These are phyloP conservation scores for Alternaria atra DNA, from an alignment of 2,329 filamentous ascomycete species.

Conservation along the genomic window DNA sequence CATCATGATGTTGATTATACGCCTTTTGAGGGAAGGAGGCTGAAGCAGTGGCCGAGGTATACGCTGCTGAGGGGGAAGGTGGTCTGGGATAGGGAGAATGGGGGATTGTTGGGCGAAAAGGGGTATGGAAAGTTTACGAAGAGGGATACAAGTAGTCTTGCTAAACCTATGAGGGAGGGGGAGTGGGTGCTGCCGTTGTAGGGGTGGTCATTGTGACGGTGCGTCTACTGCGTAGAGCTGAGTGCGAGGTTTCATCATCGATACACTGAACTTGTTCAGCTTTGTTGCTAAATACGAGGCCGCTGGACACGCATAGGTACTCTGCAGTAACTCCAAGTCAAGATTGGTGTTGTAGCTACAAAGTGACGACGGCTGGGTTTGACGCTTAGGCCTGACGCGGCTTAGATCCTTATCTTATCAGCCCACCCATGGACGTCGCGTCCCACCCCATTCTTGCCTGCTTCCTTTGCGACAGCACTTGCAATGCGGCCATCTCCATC, in stretches of 20 bases:
- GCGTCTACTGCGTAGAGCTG: background rate
- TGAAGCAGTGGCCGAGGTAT: conserved; percentile 69
- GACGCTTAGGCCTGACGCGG: background rate
- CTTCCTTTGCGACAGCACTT: conserved; percentile 10
- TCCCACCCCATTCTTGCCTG: conserved; percentile 11
- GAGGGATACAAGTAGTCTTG: conserved; percentile 52
- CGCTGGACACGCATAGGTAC: background rate
- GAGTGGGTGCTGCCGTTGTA: conserved; percentile 35
- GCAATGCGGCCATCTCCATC: background rate
- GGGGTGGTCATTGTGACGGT: background rate
- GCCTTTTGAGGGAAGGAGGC: conserved; percentile 65
- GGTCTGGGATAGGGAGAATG: conserved; percentile 66
- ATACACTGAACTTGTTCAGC: fast-evolving
- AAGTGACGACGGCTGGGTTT: background rate
- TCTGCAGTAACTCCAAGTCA: fast-evolving
- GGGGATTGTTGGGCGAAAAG: conserved; percentile 59
- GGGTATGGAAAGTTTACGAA: conserved; percentile 62
- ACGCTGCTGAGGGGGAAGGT: conserved; percentile 67
- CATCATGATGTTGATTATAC: conserved; percentile 72
- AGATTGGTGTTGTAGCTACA: background rate
- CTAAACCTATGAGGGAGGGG: conserved; percentile 38
- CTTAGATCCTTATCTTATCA: conserved; percentile 12
- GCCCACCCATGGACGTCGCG: background rate
- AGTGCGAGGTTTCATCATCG: background rate
- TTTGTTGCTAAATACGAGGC: fast-evolving